Conservation (phyloP, 352 stramenopile genomes). For the Thalassiosira pacifica region DNA sequence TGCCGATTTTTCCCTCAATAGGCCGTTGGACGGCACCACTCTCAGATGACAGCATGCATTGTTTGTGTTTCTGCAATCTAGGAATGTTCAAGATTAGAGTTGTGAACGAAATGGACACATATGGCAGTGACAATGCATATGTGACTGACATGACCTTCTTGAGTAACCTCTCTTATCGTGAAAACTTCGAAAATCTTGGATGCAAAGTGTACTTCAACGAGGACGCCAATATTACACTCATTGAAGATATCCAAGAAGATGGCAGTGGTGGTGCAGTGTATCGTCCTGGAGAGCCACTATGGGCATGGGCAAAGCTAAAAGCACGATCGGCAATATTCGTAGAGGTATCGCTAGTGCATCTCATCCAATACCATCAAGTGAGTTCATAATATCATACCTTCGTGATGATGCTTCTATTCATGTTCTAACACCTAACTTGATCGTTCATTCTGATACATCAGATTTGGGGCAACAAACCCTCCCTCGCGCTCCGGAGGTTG, state of each 20-base stretch:
- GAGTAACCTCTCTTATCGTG: neutral
- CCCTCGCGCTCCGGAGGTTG: conserved; percentile 17
- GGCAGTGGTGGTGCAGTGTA: conserved; percentile 9
- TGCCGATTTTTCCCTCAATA: neutral
- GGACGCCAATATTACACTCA: conserved; percentile 2
- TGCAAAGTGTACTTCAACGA: conserved; percentile 25
- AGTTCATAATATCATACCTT: neutral
- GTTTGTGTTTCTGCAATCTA: conserved; percentile 3
- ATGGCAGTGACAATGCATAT: neutral
- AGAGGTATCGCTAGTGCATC: conserved; percentile 8
- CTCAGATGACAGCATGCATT: conserved; percentile 1
- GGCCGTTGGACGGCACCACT: neutral
- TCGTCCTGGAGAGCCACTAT: neutral
- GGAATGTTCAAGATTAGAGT: neutral
- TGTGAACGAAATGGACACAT: neutral
- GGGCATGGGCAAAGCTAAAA: conserved; percentile 33
- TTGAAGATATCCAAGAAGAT: conserved; percentile 3
- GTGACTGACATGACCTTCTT: conserved; percentile 22
- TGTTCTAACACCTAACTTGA: neutral
- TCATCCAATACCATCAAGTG: conserved; percentile 6
- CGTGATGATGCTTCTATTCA: neutral
- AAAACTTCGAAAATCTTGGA: conserved; percentile 17
- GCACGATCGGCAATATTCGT: neutral
- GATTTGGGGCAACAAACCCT: conserved; percentile 19
- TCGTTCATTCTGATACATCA: neutral